Conservation (phyloP, 768 basidiomycete genomes). For the Termitomyces sp. region DNA sequence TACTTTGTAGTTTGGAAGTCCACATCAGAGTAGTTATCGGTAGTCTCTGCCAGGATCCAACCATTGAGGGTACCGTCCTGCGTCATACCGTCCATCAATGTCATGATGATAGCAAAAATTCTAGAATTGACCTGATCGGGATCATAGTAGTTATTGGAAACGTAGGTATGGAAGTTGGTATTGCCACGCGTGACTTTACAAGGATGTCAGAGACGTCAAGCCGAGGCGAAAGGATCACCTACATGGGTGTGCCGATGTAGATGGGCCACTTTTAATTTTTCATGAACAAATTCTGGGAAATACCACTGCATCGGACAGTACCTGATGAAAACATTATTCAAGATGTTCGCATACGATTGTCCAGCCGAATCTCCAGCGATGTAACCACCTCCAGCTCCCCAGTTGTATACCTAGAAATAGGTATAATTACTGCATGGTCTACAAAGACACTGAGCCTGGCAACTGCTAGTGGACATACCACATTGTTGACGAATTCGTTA, state of each 20-base stretch:
- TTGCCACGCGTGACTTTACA: slow-evolving; percentile 28
- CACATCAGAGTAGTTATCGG: slow-evolving; percentile 26
- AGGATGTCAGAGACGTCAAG: background rate
- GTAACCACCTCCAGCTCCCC: slow-evolving; percentile 29
- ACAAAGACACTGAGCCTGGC: background rate
- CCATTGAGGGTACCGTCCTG: slow-evolving; percentile 26
- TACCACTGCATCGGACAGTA: background rate
- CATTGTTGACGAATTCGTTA: slow-evolving; percentile 32
- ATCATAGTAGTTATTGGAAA: slow-evolving; percentile 29
- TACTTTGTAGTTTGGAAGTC: slow-evolving; percentile 26
- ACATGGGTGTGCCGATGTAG: slow-evolving; percentile 24
- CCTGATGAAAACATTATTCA: slow-evolving; percentile 31
- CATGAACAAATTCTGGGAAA: background rate
- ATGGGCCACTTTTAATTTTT: slow-evolving; percentile 20
- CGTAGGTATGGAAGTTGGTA: slow-evolving; percentile 29
- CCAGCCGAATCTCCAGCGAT: slow-evolving; percentile 32
- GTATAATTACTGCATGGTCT: background rate
- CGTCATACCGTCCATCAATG: background rate
- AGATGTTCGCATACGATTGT: slow-evolving; percentile 26
- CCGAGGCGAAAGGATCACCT: background rate
- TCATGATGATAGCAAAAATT: background rate
- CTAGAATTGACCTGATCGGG: slow-evolving; percentile 19
- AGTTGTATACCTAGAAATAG: slow-evolving; percentile 25
- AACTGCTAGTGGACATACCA: slow-evolving; percentile 16
- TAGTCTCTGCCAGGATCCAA: slow-evolving; percentile 20